Evolutionary conservation across 2,329 filamentous ascomycete species (phyloP).

Genomic region (Daldinia sp.): DNA sequence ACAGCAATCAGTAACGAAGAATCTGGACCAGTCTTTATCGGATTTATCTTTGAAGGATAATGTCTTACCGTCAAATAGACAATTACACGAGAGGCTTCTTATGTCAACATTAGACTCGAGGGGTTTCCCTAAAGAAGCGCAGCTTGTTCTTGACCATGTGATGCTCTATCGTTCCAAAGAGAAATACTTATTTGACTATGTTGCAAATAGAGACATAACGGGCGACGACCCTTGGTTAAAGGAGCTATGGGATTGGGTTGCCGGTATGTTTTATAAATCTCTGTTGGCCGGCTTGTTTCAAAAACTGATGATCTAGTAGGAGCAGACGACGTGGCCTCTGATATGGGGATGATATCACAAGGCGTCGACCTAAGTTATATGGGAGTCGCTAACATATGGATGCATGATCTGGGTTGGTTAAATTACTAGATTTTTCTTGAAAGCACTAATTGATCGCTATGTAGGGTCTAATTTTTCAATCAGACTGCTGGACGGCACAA

Average conservation of each 20-base stretch:
- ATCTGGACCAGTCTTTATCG: constrained; percentile 51
- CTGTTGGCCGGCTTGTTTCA: not conserved
- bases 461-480: constrained; percentile 62
- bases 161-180: constrained; percentile 72
- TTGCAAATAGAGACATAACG: constrained; percentile 74
- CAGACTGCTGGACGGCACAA: constrained; percentile 61
- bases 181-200: constrained; percentile 73
- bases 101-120: constrained; percentile 58
- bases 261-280: constrained; percentile 61
- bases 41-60: constrained; percentile 55
- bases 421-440: constrained; percentile 26
- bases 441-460: constrained; percentile 33
- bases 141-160: constrained; percentile 66
- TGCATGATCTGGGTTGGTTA: constrained; percentile 71
- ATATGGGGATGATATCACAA: constrained; percentile 77
- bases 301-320: constrained; percentile 55
- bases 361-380: constrained; percentile 80
- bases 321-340: constrained; percentile 72
- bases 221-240: constrained; percentile 80
- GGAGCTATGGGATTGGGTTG: constrained; percentile 82
- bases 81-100: constrained; percentile 69
- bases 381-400: constrained; percentile 80
- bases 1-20: constrained; percentile 34
- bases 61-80: constrained; percentile 62
- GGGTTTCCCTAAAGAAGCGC: constrained; percentile 64